Base-by-base conservation (phyloP, 371 early-diverging fungal species). In the Circinella umbellata region DNA sequence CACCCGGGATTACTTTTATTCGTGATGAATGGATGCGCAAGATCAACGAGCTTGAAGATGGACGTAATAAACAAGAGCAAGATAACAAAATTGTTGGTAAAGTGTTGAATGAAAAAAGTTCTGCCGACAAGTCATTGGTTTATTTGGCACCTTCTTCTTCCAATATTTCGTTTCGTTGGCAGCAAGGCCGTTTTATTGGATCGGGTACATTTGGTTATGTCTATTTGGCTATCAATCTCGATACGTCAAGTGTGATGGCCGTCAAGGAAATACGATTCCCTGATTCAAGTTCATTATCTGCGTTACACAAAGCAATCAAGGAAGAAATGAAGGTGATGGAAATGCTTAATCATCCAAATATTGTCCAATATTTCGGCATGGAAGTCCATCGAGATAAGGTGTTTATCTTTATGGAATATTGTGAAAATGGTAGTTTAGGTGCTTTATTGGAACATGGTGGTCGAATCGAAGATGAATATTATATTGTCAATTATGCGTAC, bases 351-450 rank as follows among this genome's bases (percentile, higher is more conserved):
- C 95, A 96, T 70, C 90, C 91, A 20, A 95, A 96, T 77, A 93
- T 95, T 72, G 93, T 96, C 35, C 88, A 91, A 63, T 96, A 95
- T 75, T 93, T 89, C 73, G 96, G 95, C 20, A 93, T 95, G 76
- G 97, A 96, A 76, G 95, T 95, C 37, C 95, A 94, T 76, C 88
- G 95, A 63, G 96, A 96, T 70, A 92, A 92, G 76, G 92, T 95
- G 9, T 93, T 89, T 66, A 91, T 97, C 57, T 96, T 98, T 75
- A 95, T 98, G 95, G 98, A 98, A 79, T 95, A 94, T 75, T 94
- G 95, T 73, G 90, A 92, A 67, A 88, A 91, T 47, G 96, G 97
- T 34, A 92, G 93, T 69, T 73, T 98, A 63, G 89, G 91, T 2
- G 82, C 88, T 55, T 71, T 95, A 46, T 76, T 98, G 38, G 90